Conservation (phyloP, 2,329 filamentous ascomycete species). For the Parafenestella ontariensis region DNA sequence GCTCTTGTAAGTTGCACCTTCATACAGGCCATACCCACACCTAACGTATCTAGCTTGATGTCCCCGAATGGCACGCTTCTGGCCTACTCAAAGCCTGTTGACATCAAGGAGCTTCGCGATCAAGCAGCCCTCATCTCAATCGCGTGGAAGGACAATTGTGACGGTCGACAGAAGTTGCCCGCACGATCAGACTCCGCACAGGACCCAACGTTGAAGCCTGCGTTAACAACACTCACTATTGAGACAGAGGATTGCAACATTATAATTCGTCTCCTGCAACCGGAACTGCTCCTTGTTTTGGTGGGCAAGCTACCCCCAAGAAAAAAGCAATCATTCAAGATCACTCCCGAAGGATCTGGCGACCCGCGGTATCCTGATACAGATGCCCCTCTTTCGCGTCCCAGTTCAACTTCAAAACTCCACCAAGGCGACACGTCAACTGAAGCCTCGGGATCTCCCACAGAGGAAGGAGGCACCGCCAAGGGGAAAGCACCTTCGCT, state of each 20-base stretch:
- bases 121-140: slow-evolving; percentile 58
- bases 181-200: slow-evolving; percentile 10
- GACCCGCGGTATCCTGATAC: slow-evolving; percentile 49
- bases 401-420: slow-evolving; percentile 11
- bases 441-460: slow-evolving; percentile 2
- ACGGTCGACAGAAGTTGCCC: slow-evolving; percentile 24
- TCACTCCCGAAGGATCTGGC: slow-evolving; percentile 53
- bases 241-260: slow-evolving; percentile 56
- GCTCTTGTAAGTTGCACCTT: slow-evolving; percentile 48
- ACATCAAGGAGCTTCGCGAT: slow-evolving; percentile 58
- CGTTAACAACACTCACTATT: slow-evolving; percentile 55
- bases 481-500: slow-evolving; percentile 41
- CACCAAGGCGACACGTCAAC: slow-evolving; percentile 11
- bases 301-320: slow-evolving; percentile 56
- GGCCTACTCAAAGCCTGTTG: slow-evolving; percentile 57
- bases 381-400: slow-evolving; percentile 7
- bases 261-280: slow-evolving; percentile 55
- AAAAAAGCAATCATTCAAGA: slow-evolving; percentile 48
- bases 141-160: slow-evolving; percentile 56
- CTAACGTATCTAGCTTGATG: slow-evolving; percentile 51
- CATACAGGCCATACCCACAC: neutral
- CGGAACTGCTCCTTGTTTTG: slow-evolving; percentile 55
- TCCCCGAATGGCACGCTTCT: slow-evolving; percentile 60
- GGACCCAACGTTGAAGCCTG: slow-evolving; percentile 19
- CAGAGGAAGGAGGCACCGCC: slow-evolving; percentile 8